Conservation (phyloP, 306 rosid genomes). For the Vachellia collinsii region DNA sequence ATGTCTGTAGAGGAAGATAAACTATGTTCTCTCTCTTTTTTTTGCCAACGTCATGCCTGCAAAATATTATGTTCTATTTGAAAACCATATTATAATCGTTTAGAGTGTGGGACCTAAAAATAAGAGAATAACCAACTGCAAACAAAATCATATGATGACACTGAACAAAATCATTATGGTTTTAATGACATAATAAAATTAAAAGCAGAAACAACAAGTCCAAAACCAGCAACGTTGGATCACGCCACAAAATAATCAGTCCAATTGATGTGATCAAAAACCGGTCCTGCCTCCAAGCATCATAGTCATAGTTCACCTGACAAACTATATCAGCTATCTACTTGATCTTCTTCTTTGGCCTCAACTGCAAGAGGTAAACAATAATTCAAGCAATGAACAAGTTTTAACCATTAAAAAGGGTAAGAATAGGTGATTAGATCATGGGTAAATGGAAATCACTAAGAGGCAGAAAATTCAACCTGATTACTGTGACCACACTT, state of each 20-base stretch:
- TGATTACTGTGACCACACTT: slow-evolving; percentile 78
- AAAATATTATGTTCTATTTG: background rate
- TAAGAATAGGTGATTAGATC: background rate
- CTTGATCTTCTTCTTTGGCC: slow-evolving; percentile 92
- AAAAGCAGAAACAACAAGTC: slow-evolving; percentile 13
- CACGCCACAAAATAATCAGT: background rate
- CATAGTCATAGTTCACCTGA: background rate
- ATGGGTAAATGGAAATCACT: background rate
- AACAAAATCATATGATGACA: background rate
- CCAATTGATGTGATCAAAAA: slow-evolving; percentile 6
- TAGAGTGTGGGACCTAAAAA: background rate
- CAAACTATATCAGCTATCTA: slow-evolving; percentile 30
- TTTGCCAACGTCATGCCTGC: background rate
- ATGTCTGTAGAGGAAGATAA: no score
- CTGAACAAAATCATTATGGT: background rate
- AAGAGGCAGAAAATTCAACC: slow-evolving; percentile 33
- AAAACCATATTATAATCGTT: background rate
- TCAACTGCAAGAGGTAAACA: slow-evolving; percentile 54
- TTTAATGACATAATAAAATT: background rate
- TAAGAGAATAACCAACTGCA: background rate
- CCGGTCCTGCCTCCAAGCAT: background rate
- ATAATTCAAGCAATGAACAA: background rate
- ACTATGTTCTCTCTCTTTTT: no score
- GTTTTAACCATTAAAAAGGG: background rate
- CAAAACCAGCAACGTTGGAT: background rate